These are phyloP conservation scores for Termitomyces sp. DNA, from an alignment of 768 basidiomycete species.

Conservation along the genomic window DNA sequence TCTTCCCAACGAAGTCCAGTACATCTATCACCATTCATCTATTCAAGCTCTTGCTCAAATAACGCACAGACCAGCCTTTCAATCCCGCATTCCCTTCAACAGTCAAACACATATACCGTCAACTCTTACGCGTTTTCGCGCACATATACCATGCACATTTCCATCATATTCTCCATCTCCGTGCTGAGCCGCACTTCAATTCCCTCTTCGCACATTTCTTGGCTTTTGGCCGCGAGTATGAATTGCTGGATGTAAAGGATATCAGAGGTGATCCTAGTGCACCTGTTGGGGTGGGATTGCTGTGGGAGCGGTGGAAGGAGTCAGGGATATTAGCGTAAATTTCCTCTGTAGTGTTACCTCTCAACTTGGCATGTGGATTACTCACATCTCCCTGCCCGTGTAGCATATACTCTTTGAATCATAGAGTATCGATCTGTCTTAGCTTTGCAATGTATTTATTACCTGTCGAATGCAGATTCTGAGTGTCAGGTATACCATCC, in stretches of 20 bases:
- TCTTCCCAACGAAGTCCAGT: constrained; percentile 97
- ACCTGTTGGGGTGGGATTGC: constrained; percentile 64
- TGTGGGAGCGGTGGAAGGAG: constrained; percentile 90
- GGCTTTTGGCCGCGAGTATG: constrained; percentile 92
- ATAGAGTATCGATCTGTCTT: neutral
- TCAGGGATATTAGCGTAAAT: constrained; percentile 54
- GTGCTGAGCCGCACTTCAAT: constrained; percentile 93
- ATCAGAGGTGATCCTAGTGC: constrained; percentile 63
- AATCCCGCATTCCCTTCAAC: constrained; percentile 85
- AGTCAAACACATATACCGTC: constrained; percentile 90
- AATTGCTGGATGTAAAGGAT: constrained; percentile 85
- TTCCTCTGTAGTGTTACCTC: neutral
- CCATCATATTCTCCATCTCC: constrained; percentile 83
- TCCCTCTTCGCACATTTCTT: constrained; percentile 97
- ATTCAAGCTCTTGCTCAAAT: neutral
- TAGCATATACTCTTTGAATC: neutral
- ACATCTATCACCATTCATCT: constrained; percentile 17
- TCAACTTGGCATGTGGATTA: neutral
- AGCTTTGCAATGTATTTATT: neutral
- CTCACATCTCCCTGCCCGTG: neutral
- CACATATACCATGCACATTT: constrained; percentile 98
- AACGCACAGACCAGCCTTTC: constrained; percentile 74
- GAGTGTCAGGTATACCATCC: too few relatives aligned
- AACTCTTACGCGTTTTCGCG: constrained; percentile 93
- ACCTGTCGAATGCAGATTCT: neutral